Conservation (phyloP, 208 protist genomes). For the Plasmodiophora brassicae region DNA sequence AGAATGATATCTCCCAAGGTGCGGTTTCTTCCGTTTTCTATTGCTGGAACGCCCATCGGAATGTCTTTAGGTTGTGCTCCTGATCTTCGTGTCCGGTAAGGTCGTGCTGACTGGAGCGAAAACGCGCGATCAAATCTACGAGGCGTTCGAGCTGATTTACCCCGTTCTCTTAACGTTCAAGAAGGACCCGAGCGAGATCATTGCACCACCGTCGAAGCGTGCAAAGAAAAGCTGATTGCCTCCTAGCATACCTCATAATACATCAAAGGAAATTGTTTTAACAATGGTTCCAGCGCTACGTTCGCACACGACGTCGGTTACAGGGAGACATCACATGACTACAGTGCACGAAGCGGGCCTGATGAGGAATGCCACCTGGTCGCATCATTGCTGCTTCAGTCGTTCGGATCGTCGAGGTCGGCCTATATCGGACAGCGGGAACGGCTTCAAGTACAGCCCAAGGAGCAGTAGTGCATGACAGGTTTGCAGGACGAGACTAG, state of each 20-base stretch:
- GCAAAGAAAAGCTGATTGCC: too few species aligned
- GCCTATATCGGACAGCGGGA: too few species aligned
- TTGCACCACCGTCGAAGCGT: neutral
- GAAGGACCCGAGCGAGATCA: constrained; percentile 48
- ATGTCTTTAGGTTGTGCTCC: constrained; percentile 69
- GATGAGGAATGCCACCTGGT: too few species aligned
- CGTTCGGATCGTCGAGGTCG: too few species aligned
- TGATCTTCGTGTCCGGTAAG: constrained; percentile 84
- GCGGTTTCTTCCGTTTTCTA: constrained; percentile 57
- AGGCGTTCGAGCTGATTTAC: constrained; percentile 72
- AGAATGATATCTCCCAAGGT: constrained; percentile 74
- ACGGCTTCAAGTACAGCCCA: too few species aligned
- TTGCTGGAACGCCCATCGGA: neutral
- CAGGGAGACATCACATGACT: too few species aligned
- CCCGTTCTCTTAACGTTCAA: constrained; percentile 66
- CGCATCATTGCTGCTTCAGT: too few species aligned
- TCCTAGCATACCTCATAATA: too few species aligned
- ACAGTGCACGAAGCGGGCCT: too few species aligned
- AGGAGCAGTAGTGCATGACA: neutral
- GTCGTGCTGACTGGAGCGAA: constrained; percentile 83
- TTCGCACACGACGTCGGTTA: too few species aligned
- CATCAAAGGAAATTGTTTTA: too few species aligned
- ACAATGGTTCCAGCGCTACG: too few species aligned
- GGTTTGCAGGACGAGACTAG: neutral
- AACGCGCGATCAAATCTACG: constrained; percentile 60